These are phyloP conservation scores for Rhynchosporium secalis DNA, from an alignment of 2,329 filamentous ascomycete genomes.

Conservation along the genomic window DNA sequence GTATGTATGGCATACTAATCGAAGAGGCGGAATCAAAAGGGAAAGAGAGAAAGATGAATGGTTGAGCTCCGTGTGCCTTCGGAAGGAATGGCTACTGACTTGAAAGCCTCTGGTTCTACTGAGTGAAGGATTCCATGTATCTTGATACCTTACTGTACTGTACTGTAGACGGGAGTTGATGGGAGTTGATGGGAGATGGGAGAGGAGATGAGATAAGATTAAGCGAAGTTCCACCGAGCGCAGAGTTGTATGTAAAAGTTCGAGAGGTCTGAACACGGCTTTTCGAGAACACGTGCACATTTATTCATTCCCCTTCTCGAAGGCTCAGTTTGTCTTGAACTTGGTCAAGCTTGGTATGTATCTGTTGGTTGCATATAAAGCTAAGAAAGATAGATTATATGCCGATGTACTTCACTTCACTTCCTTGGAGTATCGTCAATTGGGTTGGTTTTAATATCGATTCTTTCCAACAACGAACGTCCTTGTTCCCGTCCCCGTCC, in stretches of 20 bases:
- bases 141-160: no score
- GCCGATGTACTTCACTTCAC: no score
- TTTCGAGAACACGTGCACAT: background rate
- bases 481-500: background rate
- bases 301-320: background rate
- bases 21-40: no score
- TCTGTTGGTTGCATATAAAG: background rate
- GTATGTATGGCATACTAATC: no score
- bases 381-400: no score
- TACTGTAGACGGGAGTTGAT: no score
- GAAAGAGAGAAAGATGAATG: no score
- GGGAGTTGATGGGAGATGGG: background rate
- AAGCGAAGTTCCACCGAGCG: slow-evolving; percentile 2
- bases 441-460: background rate
- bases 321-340: background rate
- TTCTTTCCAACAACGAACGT: background rate
- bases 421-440: no score
- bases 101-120: no score
- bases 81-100: no score
- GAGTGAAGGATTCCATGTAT: no score
- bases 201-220: background rate
- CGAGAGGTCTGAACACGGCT: background rate
- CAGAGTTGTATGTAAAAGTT: background rate
- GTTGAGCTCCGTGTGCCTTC: no score
- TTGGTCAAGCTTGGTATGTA: background rate